Conservation (phyloP, 2,329 filamentous ascomycete genomes). For the Verticillium albo-atrum region DNA sequence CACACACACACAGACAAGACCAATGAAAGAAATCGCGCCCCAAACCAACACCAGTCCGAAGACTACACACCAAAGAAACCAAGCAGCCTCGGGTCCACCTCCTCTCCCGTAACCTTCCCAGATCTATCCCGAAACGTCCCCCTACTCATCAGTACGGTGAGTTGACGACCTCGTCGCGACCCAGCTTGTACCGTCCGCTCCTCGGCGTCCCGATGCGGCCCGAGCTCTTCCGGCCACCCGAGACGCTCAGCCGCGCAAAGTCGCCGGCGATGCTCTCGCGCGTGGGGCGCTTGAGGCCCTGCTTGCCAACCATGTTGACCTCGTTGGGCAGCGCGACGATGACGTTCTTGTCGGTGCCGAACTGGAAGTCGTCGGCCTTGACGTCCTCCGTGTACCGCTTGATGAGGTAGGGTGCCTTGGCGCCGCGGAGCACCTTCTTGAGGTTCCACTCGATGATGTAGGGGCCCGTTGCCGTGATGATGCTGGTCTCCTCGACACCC, state of each 20-base stretch:
- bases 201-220: constrained; percentile 47
- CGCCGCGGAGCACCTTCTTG: constrained; percentile 78
- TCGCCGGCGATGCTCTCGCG: constrained; percentile 83
- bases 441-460: constrained; percentile 97
- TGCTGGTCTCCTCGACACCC: constrained; percentile 79
- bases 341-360: constrained; percentile 94
- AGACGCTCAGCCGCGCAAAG: constrained; percentile 32
- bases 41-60: not conserved
- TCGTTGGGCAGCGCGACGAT: constrained; percentile 96
- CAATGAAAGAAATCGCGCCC: not conserved
- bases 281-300: constrained; percentile 80
- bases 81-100: not conserved
- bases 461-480: constrained; percentile 93
- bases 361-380: constrained; percentile 98
- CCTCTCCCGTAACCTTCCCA: too few species aligned
- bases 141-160: constrained; percentile 44
- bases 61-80: not conserved
- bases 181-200: constrained; percentile 67
- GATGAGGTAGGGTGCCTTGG: constrained; percentile 89
- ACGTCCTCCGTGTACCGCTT: constrained; percentile 94
- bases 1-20: not conserved
- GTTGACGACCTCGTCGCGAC: constrained; percentile 80
- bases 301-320: constrained; percentile 94
- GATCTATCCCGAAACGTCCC: not conserved
- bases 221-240: constrained; percentile 44